These are phyloP conservation scores for Dendrostoma leiphaemia DNA, from an alignment of 2,329 filamentous ascomycete species.

Conservation along the genomic window DNA sequence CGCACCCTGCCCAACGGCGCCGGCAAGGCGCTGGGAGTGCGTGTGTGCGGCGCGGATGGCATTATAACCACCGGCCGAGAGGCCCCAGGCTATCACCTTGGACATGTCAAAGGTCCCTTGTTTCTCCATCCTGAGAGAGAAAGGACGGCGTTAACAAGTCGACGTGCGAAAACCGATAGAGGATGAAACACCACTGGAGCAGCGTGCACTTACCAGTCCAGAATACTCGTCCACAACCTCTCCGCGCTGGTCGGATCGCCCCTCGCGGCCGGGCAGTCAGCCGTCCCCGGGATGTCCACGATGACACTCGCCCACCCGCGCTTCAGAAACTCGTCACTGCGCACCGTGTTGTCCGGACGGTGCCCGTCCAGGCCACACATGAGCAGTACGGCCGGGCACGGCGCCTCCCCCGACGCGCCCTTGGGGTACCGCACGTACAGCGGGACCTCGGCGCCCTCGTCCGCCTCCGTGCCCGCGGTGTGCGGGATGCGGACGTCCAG, in stretches of 20 bases:
- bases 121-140: conserved; percentile 32
- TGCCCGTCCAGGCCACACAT: conserved; percentile 52
- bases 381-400: conserved; percentile 50
- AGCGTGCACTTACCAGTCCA: conserved; percentile 53
- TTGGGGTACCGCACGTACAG: conserved; percentile 62
- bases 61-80: conserved; percentile 67
- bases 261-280: conserved; percentile 64
- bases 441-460: conserved; percentile 57
- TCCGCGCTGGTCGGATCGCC: conserved; percentile 59
- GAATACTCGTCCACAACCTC: conserved; percentile 59
- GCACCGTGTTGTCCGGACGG: conserved; percentile 59
- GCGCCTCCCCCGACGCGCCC: conserved; percentile 25
- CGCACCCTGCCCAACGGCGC: conserved; percentile 61
- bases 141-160: neutral
- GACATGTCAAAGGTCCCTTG: conserved; percentile 53
- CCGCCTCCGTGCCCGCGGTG: conserved; percentile 39
- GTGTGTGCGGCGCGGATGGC: conserved; percentile 67
- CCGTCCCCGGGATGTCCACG: conserved; percentile 65
- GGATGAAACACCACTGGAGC: conserved; percentile 30
- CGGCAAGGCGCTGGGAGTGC: conserved; percentile 52
- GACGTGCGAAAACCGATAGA: neutral
- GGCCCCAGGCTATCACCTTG: conserved; percentile 60
- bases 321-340: conserved; percentile 59
- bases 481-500: conserved; percentile 62
- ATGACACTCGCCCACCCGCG: conserved; percentile 64